phyloP scores from a whole-genome alignment of 2,329 filamentous ascomycete genomes.

The Biscogniauxia mediterranea region DNA sequence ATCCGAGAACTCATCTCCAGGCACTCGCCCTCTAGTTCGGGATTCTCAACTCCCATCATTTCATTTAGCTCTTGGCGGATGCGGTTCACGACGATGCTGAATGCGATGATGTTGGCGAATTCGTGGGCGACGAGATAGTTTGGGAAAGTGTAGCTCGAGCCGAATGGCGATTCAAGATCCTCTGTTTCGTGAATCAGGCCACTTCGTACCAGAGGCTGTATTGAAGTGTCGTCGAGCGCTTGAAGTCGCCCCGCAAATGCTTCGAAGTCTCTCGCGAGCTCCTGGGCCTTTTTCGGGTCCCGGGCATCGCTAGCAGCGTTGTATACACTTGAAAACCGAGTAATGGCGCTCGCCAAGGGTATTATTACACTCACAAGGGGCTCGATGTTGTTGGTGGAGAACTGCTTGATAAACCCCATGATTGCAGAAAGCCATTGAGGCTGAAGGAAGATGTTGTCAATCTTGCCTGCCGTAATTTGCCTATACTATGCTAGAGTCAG shows the following conservation, averaged over 20 bases:
- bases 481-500: constrained; percentile 3
- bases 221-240: constrained; percentile 3
- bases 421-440: constrained; percentile 9
- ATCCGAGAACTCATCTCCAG: constrained; percentile 7
- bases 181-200: constrained; percentile 8
- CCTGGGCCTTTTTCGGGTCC: not conserved
- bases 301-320: not conserved
- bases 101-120: constrained; percentile 9
- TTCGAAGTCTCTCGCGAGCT: too few species aligned
- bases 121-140: constrained; percentile 3
- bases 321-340: constrained; percentile 2
- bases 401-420: constrained; percentile 6
- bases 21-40: constrained; percentile 6
- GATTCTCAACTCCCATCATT: constrained; percentile 7
- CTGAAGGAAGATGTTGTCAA: constrained; percentile 11
- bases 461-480: constrained; percentile 4
- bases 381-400: not conserved
- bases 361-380: too few species aligned
- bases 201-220: constrained; percentile 7
- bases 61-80: constrained; percentile 11
- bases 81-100: constrained; percentile 9
- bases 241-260: constrained; percentile 1
- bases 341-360: not conserved
- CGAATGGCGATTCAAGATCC: constrained; percentile 4
- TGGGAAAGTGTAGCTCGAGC: constrained; percentile 11